Conservation (phyloP, 768 basidiomycete species). For the Leccinum barrowsii region DNA sequence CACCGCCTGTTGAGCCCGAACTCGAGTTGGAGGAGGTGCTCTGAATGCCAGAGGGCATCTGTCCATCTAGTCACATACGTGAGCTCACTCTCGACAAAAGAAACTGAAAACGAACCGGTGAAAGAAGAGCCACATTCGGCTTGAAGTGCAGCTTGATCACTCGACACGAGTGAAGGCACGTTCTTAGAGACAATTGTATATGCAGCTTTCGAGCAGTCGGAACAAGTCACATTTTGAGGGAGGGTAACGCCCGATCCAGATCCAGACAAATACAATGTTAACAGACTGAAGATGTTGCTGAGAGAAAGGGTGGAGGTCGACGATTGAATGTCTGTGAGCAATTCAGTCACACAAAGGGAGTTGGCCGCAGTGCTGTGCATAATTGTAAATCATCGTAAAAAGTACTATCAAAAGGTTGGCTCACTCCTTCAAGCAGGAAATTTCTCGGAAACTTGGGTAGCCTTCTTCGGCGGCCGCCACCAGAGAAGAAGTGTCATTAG, state of each 20-base stretch:
- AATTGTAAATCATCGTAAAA: neutral
- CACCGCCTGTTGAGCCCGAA: constrained; percentile 18
- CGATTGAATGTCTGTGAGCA: constrained; percentile 49
- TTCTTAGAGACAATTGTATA: constrained; percentile 41
- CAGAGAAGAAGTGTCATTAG: constrained; percentile 18
- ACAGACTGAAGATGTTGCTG: constrained; percentile 14
- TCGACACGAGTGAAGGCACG: constrained; percentile 34
- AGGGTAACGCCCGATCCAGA: constrained; percentile 2
- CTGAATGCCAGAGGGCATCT: constrained; percentile 27
- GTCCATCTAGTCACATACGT: constrained; percentile 26
- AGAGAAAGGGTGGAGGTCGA: constrained; percentile 21
- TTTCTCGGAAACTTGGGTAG: constrained; percentile 56
- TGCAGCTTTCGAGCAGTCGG: constrained; percentile 49
- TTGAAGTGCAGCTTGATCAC: constrained; percentile 28
- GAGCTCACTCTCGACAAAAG: neutral
- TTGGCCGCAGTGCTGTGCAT: constrained; percentile 31
- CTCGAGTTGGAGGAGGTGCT: constrained; percentile 23
- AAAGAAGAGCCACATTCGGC: constrained; percentile 48
- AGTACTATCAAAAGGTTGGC: constrained; percentile 20
- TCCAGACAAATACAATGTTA: constrained; percentile 8
- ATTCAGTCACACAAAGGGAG: constrained; percentile 56
- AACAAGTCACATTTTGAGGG: constrained; percentile 44
- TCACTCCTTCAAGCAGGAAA: constrained; percentile 65
- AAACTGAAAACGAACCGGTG: constrained; percentile 38
- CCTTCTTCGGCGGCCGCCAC: constrained; percentile 43